A percentile compares a stretch with the other conserved stretches of the same genome.
These are phyloP conservation scores for Sclerospora graminicola DNA, from an alignment of 352 stramenopile genomes.

Conservation along the genomic window DNA sequence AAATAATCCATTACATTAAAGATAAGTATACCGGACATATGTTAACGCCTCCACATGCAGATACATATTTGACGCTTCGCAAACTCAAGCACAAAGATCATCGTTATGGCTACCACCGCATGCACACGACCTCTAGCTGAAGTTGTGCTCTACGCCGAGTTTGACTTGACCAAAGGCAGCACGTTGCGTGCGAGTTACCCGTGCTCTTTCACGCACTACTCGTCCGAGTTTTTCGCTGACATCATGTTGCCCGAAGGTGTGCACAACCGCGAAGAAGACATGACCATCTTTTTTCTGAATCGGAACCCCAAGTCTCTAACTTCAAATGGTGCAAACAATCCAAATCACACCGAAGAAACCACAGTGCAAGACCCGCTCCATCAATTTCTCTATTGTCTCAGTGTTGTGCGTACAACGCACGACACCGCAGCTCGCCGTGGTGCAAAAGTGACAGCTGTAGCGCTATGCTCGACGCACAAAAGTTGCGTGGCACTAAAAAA, in stretches of 20 bases:
- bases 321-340: neutral
- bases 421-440: conserved; percentile 60
- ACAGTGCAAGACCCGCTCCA: conserved; percentile 32
- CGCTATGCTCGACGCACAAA: conserved; percentile 74
- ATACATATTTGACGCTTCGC: too few relatives aligned
- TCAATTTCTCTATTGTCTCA: conserved; percentile 83
- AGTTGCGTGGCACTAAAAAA: conserved; percentile 67
- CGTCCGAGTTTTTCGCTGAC: conserved; percentile 84
- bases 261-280: conserved; percentile 81
- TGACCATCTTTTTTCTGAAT: conserved; percentile 85
- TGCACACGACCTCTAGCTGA: conserved; percentile 32
- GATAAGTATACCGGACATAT: too few relatives aligned
- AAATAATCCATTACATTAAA: too few relatives aligned
- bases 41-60: too few relatives aligned
- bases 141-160: conserved; percentile 74
- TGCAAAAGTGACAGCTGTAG: conserved; percentile 74
- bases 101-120: conserved; percentile 2
- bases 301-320: conserved; percentile 22
- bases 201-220: conserved; percentile 52
- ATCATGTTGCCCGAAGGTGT: conserved; percentile 83
- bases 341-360: neutral
- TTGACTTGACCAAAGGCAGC: conserved; percentile 84
- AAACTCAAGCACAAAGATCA: conserved; percentile 9
- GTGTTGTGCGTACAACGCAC: conserved; percentile 75
- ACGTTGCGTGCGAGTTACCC: conserved; percentile 72